Base-by-base conservation (phyloP, 2,329 filamentous ascomycete genomes). In the Stagonosporopsis tanaceti region DNA sequence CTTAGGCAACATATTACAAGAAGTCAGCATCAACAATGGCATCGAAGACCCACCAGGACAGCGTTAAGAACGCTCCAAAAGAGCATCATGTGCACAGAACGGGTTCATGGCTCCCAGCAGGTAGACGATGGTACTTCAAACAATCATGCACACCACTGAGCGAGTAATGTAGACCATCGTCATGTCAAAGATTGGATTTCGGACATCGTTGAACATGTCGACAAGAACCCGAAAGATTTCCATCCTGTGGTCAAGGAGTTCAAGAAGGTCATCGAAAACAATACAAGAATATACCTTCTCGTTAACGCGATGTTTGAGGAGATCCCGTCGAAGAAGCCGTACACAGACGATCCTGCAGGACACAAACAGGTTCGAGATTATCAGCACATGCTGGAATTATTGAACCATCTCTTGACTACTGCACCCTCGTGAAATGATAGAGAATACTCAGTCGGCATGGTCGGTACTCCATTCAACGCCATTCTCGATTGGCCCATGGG, bases 301-400 rank as follows among this genome's bases (percentile, higher is more conserved):
- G 85, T 90, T 68, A 78, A 79, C 24, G 79, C 83, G 61, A 91
- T 91, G 89, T 91, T 89, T 75, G 79, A 84, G 28, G 86, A 91
- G 75, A 79, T 91, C 20, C 88, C 89, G 0, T 69, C 72, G 30
- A 87, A 86, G 72, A 77, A 81, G 17, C 84, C 84, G 0, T 91
- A 91, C 74, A 70, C 74, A 57, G 79, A 78, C 6, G 88, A 90
- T 59, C 87, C 88, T 0, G 85, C 84, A 1, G 88, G 87, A 1
- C 79, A 81, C 50, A 81, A 78, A 32, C 86, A 89, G 74, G 84
- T 92, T 54, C 83, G 85, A 8, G 83, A 89, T 75, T 90, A 89
- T 64, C 55, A 82, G 6, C 86, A 91, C 63, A 87, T 92, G 85
- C 80, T 92, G 20, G 77, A 79, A 22, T 80, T 90, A 8, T 78